Evolutionary conservation across 2,329 filamentous ascomycete genomes (phyloP).

Genomic region (Hypoxylon sp.): DNA sequence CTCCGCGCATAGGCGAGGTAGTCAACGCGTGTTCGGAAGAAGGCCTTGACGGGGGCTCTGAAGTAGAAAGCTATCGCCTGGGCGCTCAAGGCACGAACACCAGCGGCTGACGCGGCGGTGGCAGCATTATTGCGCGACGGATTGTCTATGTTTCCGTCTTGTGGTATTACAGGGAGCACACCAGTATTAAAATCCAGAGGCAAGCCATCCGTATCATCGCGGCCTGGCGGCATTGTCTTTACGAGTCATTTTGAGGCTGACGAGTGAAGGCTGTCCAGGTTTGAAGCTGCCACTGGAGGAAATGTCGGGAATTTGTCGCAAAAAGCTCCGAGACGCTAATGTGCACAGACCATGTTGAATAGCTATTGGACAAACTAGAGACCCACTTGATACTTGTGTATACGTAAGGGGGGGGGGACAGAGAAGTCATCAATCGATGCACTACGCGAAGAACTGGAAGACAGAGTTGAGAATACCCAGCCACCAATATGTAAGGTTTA

Average conservation of each 20-base stretch:
- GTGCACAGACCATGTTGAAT: not conserved
- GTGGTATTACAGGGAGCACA: conserved; percentile 63
- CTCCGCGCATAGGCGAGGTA: conserved; percentile 75
- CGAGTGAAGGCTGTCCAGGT: conserved; percentile 9
- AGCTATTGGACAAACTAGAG: not conserved
- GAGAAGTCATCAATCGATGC: no score
- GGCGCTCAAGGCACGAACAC: conserved; percentile 85
- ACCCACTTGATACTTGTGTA: not conserved
- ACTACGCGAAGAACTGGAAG: no score
- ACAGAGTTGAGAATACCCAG: not conserved
- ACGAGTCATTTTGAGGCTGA: conserved; percentile 51
- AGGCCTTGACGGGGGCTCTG: conserved; percentile 89
- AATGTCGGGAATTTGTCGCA: conserved; percentile 18
- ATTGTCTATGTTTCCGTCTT: conserved; percentile 62
- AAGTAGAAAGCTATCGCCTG: conserved; percentile 93
- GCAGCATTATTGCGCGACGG: conserved; percentile 69
- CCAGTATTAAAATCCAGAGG: conserved; percentile 54
- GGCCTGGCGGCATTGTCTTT: conserved; percentile 52
- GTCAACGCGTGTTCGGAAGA: conserved; percentile 91
- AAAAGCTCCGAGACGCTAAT: conserved; percentile 16
- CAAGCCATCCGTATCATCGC: conserved; percentile 48
- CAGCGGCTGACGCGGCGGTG: conserved; percentile 85
- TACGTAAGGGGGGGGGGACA: no score
- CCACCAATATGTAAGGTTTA: no score
- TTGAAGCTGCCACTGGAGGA: conserved; percentile 1